Conservation (phyloP, 352 stramenopile species). For the Pythium phragmiticola region DNA sequence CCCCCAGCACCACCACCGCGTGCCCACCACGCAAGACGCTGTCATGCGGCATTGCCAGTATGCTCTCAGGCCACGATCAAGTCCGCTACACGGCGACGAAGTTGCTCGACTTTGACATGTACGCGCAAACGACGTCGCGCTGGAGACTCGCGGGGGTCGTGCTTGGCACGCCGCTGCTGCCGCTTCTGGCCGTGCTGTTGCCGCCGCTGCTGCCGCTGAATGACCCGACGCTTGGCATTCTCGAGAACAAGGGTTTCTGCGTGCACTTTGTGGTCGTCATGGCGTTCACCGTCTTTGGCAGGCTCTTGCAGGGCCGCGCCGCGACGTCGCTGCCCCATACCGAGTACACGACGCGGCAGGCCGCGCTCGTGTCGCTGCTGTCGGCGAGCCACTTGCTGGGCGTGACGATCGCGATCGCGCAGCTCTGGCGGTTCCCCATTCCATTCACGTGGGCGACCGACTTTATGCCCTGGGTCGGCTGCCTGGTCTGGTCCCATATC, state of each 20-base stretch:
- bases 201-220: slow-evolving; percentile 7
- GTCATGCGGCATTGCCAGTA: no score
- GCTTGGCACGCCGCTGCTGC: neutral
- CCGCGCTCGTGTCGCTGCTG: neutral
- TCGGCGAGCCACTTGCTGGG: neutral
- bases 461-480: neutral
- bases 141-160: neutral
- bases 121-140: neutral
- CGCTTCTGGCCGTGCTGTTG: neutral
- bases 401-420: neutral
- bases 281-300: slow-evolving; percentile 2
- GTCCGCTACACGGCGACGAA: slow-evolving; percentile 6
- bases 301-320: neutral
- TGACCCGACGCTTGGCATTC: slow-evolving; percentile 8
- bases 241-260: slow-evolving; percentile 5
- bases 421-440: slow-evolving; percentile 9
- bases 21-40: no score
- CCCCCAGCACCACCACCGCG: no score
- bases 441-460: slow-evolving; percentile 1
- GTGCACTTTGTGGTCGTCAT: slow-evolving; percentile 8
- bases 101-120: slow-evolving; percentile 6
- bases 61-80: no score
- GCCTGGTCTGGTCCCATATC: neutral
- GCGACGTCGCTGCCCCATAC: neutral
- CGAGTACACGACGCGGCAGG: slow-evolving; percentile 1